phyloP scores from a whole-genome alignment of 129 eudicot genomes.

The Pseudognaphalium luteoalbum region DNA sequence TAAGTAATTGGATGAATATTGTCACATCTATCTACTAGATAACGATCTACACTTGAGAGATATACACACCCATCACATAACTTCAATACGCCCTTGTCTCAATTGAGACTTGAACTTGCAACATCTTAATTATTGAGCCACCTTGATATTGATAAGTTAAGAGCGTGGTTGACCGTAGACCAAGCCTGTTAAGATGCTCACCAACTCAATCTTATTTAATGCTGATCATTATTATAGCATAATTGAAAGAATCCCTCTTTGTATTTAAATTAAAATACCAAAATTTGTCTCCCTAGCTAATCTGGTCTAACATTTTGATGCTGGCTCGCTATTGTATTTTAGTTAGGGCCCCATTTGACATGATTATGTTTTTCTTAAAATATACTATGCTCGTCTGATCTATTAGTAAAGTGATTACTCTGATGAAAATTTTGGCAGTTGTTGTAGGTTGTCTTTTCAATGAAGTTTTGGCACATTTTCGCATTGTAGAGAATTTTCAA shows the following conservation, averaged over 20 bases:
- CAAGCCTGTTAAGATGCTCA: not conserved
- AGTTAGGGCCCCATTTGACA: not conserved
- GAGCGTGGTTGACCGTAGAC: not conserved
- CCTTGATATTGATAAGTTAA: not conserved
- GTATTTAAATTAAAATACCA: no score
- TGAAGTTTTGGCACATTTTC: not conserved
- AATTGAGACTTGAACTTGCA: not conserved
- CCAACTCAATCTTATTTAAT: not conserved
- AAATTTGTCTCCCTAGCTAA: no score
- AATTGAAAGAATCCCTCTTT: no score
- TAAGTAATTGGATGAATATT: not conserved
- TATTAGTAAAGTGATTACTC: not conserved
- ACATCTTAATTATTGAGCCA: not conserved
- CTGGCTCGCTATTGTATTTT: not conserved
- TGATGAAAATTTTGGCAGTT: not conserved
- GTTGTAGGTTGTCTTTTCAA: not conserved
- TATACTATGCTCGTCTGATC: not conserved
- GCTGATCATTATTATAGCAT: not conserved
- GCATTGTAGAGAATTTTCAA: not conserved
- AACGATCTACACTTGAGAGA: not conserved
- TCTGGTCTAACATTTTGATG: not conserved
- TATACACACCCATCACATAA: not conserved
- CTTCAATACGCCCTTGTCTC: not conserved
- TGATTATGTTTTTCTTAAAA: not conserved
- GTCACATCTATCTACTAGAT: not conserved